Percentiles rank a stretch among this genome's conserved stretches.
These are phyloP conservation scores for Rhododendron ovatum DNA, from an alignment of 148 eudicot species.

Conservation along the genomic window DNA sequence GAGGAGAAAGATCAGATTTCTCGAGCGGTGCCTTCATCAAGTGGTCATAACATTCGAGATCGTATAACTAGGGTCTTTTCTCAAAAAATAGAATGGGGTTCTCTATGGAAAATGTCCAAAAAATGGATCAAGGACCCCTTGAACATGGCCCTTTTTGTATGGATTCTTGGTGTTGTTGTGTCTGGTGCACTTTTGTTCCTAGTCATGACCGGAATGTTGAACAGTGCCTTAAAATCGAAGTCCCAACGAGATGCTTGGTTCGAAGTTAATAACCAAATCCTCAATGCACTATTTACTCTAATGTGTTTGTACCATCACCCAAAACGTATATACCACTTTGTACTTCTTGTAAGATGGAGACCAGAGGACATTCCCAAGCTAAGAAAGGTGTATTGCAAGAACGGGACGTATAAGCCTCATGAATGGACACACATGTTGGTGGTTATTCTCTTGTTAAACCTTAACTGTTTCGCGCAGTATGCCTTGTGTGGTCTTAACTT, in stretches of 20 bases:
- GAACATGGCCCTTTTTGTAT: constrained; percentile 73
- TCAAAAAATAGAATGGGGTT: constrained; percentile 60
- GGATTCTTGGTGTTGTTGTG: constrained; percentile 78
- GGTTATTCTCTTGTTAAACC: constrained; percentile 57
- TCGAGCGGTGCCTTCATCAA: constrained; percentile 54
- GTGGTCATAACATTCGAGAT: constrained; percentile 45
- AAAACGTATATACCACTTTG: constrained; percentile 65
- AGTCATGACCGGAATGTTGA: constrained; percentile 92
- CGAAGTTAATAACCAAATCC: constrained; percentile 93
- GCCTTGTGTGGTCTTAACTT: constrained; percentile 68
- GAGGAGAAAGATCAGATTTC: constrained; percentile 59
- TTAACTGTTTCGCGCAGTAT: constrained; percentile 89
- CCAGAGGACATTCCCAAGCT: constrained; percentile 62
- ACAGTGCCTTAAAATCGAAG: constrained; percentile 56
- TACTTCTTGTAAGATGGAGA: constrained; percentile 74
- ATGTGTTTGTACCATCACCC: constrained; percentile 96
- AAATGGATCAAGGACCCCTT: constrained; percentile 85
- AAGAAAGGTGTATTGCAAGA: constrained; percentile 76
- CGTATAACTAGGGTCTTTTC: constrained; percentile 48
- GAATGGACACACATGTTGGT: constrained; percentile 95
- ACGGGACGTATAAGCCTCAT: constrained; percentile 89
- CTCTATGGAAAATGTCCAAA: constrained; percentile 40
- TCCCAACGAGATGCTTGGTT: constrained; percentile 80
- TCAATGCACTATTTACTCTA: constrained; percentile 86
- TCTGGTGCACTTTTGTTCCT: constrained; percentile 91